Conservation (phyloP, 2,329 filamentous ascomycete species). For the Apiospora kogelbergensis region DNA sequence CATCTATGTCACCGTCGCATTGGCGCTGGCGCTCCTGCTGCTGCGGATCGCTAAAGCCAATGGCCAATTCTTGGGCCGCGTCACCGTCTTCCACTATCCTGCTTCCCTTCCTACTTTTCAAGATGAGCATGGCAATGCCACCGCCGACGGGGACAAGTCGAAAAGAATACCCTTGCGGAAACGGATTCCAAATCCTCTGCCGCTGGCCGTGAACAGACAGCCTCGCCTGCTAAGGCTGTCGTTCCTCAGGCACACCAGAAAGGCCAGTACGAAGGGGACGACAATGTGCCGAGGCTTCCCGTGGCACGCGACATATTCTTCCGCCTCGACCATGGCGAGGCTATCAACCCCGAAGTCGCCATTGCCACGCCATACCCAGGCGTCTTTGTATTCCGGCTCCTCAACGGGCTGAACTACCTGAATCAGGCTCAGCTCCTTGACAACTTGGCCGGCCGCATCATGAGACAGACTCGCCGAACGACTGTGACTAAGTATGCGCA, state of each 20-base stretch:
- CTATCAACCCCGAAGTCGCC: slow-evolving; percentile 80
- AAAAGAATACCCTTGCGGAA: slow-evolving; percentile 50
- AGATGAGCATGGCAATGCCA: slow-evolving; percentile 53
- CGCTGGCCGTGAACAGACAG: neutral
- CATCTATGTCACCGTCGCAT: slow-evolving; percentile 80
- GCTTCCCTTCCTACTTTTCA: slow-evolving; percentile 73
- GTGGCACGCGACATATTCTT: slow-evolving; percentile 75
- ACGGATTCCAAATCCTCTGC: neutral
- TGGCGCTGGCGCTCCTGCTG: slow-evolving; percentile 76
- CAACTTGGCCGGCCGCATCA: slow-evolving; percentile 68
- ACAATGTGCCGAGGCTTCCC: slow-evolving; percentile 13
- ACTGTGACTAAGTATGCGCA: slow-evolving; percentile 65
- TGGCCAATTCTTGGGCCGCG: slow-evolving; percentile 80
- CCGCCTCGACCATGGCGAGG: slow-evolving; percentile 83
- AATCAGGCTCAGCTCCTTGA: slow-evolving; percentile 90
- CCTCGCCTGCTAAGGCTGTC: neutral
- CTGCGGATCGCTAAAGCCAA: slow-evolving; percentile 81
- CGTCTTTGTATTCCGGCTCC: slow-evolving; percentile 93
- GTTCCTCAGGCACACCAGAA: neutral
- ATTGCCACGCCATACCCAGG: slow-evolving; percentile 85
- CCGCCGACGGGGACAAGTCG: slow-evolving; percentile 60
- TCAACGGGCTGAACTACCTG: slow-evolving; percentile 94
- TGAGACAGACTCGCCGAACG: slow-evolving; percentile 72
- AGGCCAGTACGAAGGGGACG: neutral
- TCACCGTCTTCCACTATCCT: slow-evolving; percentile 81